Percentiles rank a stretch among this genome's conserved stretches.
Conservation (phyloP, 345 rosid genomes). For the Lenwebbia sp. region DNA sequence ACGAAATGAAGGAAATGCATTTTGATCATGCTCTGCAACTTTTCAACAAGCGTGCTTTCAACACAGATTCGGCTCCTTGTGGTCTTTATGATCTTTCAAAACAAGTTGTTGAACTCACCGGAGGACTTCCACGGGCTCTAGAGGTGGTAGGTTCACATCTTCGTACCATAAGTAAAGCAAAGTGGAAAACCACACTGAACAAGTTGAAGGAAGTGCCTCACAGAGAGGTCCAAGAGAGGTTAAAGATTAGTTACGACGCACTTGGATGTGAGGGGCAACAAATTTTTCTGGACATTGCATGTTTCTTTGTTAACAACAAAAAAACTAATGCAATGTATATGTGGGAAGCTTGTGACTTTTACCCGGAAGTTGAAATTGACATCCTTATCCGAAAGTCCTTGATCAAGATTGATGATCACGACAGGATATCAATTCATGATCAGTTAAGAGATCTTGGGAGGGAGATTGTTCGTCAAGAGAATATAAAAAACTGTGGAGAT, state of each 20-base stretch:
- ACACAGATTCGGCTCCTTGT: accelerated
- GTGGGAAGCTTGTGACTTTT: not conserved
- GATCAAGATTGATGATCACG: not conserved
- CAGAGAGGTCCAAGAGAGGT: not conserved
- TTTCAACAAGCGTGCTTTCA: not conserved
- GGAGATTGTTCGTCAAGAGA: too few relatives aligned
- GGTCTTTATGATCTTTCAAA: not conserved
- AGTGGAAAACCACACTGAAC: not conserved
- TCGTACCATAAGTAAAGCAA: not conserved
- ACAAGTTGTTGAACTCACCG: not conserved
- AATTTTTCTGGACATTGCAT: not conserved
- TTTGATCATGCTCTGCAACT: not conserved
- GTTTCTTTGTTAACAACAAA: not conserved
- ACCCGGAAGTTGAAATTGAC: accelerated
- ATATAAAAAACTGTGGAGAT: too few relatives aligned
- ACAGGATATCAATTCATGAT: not conserved
- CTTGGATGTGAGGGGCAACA: not conserved
- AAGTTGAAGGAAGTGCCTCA: not conserved
- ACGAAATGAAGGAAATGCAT: not conserved
- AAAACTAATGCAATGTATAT: not conserved
- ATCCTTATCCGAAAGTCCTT: accelerated
- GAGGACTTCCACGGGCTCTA: not conserved
- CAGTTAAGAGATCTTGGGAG: too few relatives aligned
- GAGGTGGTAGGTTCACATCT: not conserved
- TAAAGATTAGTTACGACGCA: not conserved